Conservation (phyloP, 2,329 filamentous ascomycete genomes). For the Monosporascus sp. region DNA sequence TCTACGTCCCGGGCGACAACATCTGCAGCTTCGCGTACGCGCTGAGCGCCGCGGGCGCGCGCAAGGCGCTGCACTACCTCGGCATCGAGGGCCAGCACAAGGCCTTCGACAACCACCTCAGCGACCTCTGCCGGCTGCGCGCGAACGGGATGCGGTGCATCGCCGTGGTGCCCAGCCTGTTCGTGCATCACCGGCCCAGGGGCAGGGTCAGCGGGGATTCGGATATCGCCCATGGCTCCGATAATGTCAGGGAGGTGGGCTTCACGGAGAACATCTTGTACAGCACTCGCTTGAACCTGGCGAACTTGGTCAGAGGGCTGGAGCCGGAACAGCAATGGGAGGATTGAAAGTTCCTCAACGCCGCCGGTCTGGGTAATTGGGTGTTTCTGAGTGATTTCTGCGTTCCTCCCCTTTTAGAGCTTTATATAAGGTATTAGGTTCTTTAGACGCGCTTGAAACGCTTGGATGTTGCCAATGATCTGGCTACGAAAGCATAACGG, state of each 20-base stretch:
- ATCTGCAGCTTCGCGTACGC: conserved; percentile 35
- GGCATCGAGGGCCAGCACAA: conserved; percentile 25
- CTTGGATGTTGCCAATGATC: no score
- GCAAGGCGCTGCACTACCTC: conserved; percentile 29
- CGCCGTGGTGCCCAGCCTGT: conserved; percentile 28
- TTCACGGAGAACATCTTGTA: conserved; percentile 27
- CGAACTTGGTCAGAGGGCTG: conserved; percentile 22
- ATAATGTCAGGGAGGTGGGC: conserved; percentile 21
- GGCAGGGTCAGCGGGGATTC: conserved; percentile 24
- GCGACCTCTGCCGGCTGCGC: conserved; percentile 29
- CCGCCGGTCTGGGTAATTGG: no score
- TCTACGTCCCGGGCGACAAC: conserved; percentile 28
- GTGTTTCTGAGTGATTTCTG: no score
- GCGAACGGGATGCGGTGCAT: conserved; percentile 23
- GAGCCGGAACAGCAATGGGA: conserved; percentile 20
- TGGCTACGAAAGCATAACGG: no score
- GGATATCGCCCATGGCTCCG: conserved; percentile 23
- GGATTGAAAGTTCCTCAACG: conserved; percentile 1
- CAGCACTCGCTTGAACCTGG: conserved; percentile 25
- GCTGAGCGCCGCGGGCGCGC: conserved; percentile 26
- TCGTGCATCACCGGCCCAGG: conserved; percentile 27
- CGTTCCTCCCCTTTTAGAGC: no score
- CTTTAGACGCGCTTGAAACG: no score
- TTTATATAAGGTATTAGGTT: no score
- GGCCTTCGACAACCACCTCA: conserved; percentile 30